These are phyloP conservation scores for Vigna mungo DNA, from an alignment of 306 rosid species.

Conservation along the genomic window DNA sequence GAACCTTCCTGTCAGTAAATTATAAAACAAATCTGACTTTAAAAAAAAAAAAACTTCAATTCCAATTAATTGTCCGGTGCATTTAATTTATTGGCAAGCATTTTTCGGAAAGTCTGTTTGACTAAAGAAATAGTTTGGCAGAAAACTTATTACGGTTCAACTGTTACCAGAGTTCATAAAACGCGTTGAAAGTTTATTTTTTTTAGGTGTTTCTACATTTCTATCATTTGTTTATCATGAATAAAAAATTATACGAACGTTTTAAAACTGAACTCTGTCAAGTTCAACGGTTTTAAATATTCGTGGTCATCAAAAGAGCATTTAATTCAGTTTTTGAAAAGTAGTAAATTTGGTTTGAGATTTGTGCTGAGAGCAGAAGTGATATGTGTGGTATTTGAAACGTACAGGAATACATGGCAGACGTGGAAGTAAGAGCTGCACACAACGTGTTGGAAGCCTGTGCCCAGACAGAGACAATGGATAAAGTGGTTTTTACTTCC, in stretches of 20 bases:
- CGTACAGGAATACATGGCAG: conserved; percentile 75
- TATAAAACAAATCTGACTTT: background rate
- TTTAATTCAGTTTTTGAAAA: background rate
- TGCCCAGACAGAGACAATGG: conserved; percentile 82
- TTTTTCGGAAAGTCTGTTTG: background rate
- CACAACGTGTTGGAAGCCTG: conserved; percentile 96
- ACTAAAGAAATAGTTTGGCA: background rate
- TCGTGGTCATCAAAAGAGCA: background rate
- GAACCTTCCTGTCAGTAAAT: background rate
- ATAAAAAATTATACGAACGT: too few species aligned
- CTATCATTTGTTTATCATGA: too few species aligned
- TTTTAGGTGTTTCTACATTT: too few species aligned
- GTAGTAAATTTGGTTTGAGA: background rate
- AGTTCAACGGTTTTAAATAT: too few species aligned
- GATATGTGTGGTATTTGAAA: background rate
- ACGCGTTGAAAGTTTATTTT: background rate
- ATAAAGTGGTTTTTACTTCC: conserved; percentile 84
- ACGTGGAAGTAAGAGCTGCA: conserved; percentile 96
- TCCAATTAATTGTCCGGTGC: background rate
- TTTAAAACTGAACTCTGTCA: too few species aligned
- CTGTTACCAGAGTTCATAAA: conserved; percentile 6
- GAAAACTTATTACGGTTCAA: conserved; percentile 13
- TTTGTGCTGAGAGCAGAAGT: background rate
- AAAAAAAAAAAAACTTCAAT: background rate
- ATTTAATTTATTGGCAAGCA: background rate